phyloP scores from a whole-genome alignment of 2,329 filamentous ascomycete species.

The Fusarium verrucosum region DNA sequence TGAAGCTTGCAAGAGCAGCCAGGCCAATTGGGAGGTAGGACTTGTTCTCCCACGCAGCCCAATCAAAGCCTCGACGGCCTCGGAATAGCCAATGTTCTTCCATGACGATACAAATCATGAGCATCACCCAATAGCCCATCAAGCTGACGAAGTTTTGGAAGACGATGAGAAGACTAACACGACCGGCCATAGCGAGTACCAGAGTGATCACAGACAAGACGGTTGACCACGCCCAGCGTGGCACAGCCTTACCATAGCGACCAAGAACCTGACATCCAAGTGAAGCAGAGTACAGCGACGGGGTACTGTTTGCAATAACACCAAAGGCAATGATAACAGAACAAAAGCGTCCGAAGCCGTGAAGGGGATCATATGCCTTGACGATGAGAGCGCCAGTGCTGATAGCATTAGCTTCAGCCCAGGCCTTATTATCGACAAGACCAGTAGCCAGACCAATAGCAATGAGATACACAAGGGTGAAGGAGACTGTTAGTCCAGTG shows the following conservation, averaged over 20 bases:
- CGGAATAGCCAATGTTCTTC: slow-evolving; percentile 58
- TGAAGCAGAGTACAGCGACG: slow-evolving; percentile 65
- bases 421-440: slow-evolving; percentile 58
- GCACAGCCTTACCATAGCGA: slow-evolving; percentile 62
- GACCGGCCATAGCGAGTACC: slow-evolving; percentile 63
- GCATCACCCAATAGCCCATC: slow-evolving; percentile 65
- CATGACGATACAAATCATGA: slow-evolving; percentile 60
- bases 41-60: slow-evolving; percentile 58
- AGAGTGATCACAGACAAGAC: slow-evolving; percentile 64
- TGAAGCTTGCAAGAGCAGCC: slow-evolving; percentile 56
- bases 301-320: slow-evolving; percentile 65
- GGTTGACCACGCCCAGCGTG: slow-evolving; percentile 63
- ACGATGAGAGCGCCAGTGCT: slow-evolving; percentile 66
- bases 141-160: slow-evolving; percentile 63
- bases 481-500: slow-evolving; percentile 65
- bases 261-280: slow-evolving; percentile 68
- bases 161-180: slow-evolving; percentile 62
- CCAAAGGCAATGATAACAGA: slow-evolving; percentile 64
- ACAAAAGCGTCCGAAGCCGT: slow-evolving; percentile 66
- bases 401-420: slow-evolving; percentile 60
- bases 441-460: slow-evolving; percentile 63
- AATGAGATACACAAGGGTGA: slow-evolving; percentile 75
- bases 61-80: slow-evolving; percentile 53
- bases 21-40: slow-evolving; percentile 55
- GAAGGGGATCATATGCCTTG: slow-evolving; percentile 62